These are phyloP conservation scores for Exophiala aquamarina DNA, from an alignment of 2,329 filamentous ascomycete species.

Conservation along the genomic window DNA sequence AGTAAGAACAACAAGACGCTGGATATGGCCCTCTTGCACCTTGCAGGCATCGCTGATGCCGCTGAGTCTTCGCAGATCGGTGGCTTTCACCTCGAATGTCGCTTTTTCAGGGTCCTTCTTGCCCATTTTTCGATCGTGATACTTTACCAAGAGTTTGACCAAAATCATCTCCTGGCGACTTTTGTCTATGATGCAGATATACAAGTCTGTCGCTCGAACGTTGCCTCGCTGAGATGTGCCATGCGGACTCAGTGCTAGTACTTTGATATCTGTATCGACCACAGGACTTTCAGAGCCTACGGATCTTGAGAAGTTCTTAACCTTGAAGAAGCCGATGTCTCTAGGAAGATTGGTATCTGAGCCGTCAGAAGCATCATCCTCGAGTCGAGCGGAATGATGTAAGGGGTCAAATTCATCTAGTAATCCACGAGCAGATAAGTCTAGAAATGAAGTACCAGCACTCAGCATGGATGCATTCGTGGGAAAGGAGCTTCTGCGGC, in stretches of 20 bases:
- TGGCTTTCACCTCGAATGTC: conserved; percentile 31
- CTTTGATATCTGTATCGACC: conserved; percentile 12
- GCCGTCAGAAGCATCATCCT: conserved; percentile 16
- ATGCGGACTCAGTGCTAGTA: conserved; percentile 13
- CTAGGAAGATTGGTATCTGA: conserved; percentile 18
- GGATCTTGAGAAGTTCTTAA: conserved; percentile 22
- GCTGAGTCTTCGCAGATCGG: conserved; percentile 58
- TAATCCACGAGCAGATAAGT: conserved; percentile 67
- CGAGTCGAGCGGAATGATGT: conserved; percentile 16
- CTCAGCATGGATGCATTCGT: conserved; percentile 49
- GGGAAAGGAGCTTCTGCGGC: conserved; percentile 57
- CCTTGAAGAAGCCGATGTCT: conserved; percentile 25
- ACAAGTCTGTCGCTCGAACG: conserved; percentile 36
- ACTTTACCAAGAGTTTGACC: conserved; percentile 60
- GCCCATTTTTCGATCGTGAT: conserved; percentile 23
- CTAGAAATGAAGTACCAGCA: conserved; percentile 62
- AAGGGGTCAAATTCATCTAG: conserved; percentile 62
- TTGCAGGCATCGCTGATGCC: conserved; percentile 73
- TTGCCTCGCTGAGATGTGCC: conserved; percentile 4
- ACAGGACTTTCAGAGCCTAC: conserved; percentile 3
- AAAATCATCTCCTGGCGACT: conserved; percentile 68
- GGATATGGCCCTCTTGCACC: conserved; percentile 64
- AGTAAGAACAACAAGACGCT: conserved; percentile 69
- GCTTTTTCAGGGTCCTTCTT: conserved; percentile 15
- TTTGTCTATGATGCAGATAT: conserved; percentile 68